Percentiles rank a stretch among this genome's conserved stretches.
Conservation (phyloP, 2,329 filamentous ascomycete species). For the Diplodia scrobiculata region DNA sequence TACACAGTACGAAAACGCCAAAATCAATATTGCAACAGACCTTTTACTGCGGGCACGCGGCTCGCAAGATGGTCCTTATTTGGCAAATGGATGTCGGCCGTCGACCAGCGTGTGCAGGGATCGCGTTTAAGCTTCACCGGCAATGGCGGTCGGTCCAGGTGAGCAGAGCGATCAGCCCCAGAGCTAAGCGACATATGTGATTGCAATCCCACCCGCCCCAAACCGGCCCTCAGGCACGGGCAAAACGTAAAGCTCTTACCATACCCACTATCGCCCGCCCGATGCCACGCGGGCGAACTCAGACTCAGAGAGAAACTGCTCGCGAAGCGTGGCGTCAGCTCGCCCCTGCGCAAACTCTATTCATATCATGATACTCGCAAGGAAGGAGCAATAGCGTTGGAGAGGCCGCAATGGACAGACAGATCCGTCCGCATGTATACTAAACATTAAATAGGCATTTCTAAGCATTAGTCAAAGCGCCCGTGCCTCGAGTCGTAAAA, state of each 20-base stretch:
- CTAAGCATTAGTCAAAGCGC: conserved; percentile 21
- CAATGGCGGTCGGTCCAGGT: conserved; percentile 4
- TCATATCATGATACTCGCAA: not conserved
- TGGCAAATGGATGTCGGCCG: not conserved
- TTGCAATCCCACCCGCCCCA: conserved; percentile 7
- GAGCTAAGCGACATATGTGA: conserved; percentile 19
- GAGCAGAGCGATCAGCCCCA: conserved; percentile 8
- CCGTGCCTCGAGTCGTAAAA: not conserved
- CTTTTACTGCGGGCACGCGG: conserved; percentile 6
- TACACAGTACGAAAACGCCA: not conserved
- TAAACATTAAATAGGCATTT: conserved; percentile 25
- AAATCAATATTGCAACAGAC: not conserved
- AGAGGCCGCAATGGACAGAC: not conserved
- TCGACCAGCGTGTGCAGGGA: not conserved
- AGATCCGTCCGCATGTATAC: conserved; percentile 7
- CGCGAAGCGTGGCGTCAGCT: conserved; percentile 3
- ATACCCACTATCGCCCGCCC: not conserved
- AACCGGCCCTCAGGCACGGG: not conserved
- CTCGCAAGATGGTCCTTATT: conserved; percentile 22
- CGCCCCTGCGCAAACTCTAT: conserved; percentile 2
- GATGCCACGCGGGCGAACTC: not conserved
- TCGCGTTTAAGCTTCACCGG: conserved; percentile 22
- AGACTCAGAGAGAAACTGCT: not conserved
- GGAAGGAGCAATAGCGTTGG: not conserved
- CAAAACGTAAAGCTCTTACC: conserved; percentile 23